Base-by-base conservation (phyloP, 2,329 filamentous ascomycete species). In the Akanthomyces dipterigenus region DNA sequence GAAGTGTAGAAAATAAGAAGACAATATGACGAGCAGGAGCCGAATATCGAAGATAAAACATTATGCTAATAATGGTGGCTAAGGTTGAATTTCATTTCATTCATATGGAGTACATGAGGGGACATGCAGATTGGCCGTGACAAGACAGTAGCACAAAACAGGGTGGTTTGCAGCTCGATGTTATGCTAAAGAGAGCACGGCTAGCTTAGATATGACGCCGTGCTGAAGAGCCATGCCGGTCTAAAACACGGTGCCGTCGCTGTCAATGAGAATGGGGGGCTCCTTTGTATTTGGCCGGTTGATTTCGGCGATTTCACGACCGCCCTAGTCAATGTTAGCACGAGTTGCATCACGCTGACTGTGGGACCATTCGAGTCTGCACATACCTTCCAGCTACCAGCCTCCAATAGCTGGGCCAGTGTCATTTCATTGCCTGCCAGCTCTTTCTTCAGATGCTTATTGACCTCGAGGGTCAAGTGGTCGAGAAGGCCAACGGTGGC, bases 261-360 rank as follows among this genome's bases (percentile, higher is more conserved):
- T 96, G 67, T 96, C 84, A 68, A 98, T 97, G 77, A 97, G 87
- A 71, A 99, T 98, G 5, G 95, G 95, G 36, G 93, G 91, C 73
- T 96, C 91, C 77, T 95, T 96, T 57, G 95, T 98, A 70, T 97
- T 98, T 24, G 95, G 95, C 67, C 95, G 84, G 67, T 91, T 93
- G 65, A 97, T 91, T 77, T 97, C 93, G 65, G 95, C 95, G 72
- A 98, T 89, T 77, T 98, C 95, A 71, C 95, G 88, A 63, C 95
- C 95, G 68, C 93, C 93, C 93, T 84, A 62, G 60, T 64, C 9
- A 46, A 14, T 28, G 58, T 60, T 36, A 40, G 8, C 24, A 40
- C 34, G 36, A 56, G 56, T 7, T 31, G 24, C 24, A 9, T 9
- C 6, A 22, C 20, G 5, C 22, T 43, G 24, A 48, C 28, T 31